A percentile compares a stretch with the other conserved stretches of the same genome.
These are phyloP conservation scores for Mycena vitilis DNA, from an alignment of 768 basidiomycete genomes.

Conservation along the genomic window DNA sequence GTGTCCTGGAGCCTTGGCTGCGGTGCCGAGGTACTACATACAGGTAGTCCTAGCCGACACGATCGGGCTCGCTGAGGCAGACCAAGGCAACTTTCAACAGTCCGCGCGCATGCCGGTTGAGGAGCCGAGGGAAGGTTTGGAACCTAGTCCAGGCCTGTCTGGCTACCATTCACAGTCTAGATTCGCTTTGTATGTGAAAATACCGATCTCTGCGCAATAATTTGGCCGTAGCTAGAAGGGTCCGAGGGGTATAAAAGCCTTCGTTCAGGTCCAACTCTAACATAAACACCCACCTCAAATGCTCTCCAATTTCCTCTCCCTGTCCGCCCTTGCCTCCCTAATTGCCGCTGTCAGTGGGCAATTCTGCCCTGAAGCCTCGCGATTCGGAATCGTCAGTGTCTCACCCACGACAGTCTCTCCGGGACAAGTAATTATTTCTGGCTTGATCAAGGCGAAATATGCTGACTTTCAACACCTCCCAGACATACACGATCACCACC, in stretches of 20 bases:
- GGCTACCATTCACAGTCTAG: too few species aligned
- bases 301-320: slow-evolving; percentile 18
- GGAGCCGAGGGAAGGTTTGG: too few species aligned
- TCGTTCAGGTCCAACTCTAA: not conserved
- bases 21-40: too few species aligned
- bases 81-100: too few species aligned
- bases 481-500: slow-evolving; percentile 22
- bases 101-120: too few species aligned
- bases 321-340: slow-evolving; percentile 10
- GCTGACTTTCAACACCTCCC: not conserved
- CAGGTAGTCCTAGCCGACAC: too few species aligned
- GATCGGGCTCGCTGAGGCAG: too few species aligned
- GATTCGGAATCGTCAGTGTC: slow-evolving; percentile 21
- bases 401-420: slow-evolving; percentile 32
- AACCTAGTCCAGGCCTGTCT: too few species aligned
- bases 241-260: not conserved
- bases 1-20: too few species aligned
- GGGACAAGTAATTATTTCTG: slow-evolving; percentile 16
- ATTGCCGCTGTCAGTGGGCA: slow-evolving; percentile 15
- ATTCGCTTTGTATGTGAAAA: too few species aligned
- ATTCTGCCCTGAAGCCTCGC: slow-evolving; percentile 30
- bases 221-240: too few species aligned
- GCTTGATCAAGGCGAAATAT: not conserved
- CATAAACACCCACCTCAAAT: not conserved
- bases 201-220: too few species aligned